phyloP scores from a whole-genome alignment of 208 protist species.

The Acanthamoeba sp. region DNA sequence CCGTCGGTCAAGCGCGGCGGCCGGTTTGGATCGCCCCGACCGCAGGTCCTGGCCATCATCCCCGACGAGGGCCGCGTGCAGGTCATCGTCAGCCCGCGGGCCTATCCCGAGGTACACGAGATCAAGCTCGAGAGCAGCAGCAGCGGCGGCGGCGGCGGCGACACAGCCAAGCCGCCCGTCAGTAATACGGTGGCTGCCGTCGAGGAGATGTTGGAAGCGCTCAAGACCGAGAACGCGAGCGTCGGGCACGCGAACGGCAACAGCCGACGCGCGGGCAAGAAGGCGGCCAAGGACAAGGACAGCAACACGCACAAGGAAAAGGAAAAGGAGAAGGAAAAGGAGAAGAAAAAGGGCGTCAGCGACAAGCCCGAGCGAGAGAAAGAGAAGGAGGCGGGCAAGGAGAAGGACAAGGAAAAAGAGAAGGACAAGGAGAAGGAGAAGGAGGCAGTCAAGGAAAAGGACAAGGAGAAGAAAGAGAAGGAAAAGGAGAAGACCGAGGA shows the following conservation, averaged over 20 bases:
- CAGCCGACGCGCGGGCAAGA: background rate
- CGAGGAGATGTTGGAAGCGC: background rate
- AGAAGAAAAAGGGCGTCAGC: background rate
- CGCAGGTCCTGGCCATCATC: slow-evolving; percentile 15
- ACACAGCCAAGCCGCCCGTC: background rate
- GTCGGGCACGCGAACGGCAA: background rate
- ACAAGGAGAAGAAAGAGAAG: background rate
- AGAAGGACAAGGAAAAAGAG: background rate
- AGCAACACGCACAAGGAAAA: background rate
- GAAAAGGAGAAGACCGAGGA: background rate
- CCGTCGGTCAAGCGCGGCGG: background rate
- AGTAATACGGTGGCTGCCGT: background rate
- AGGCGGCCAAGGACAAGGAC: background rate
- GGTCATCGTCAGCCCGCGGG: slow-evolving; percentile 36
- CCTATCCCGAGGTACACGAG: slow-evolving; percentile 2
- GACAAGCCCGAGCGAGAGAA: too few relatives aligned
- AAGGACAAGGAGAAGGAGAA: background rate
- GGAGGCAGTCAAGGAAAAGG: background rate
- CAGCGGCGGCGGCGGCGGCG: background rate
- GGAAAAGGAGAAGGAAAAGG: background rate
- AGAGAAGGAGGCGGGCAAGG: too few relatives aligned
- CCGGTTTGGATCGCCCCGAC: background rate
- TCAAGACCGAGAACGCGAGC: background rate
- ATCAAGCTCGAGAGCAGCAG: background rate
- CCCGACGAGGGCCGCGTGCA: background rate